Evolutionary conservation across 2,329 filamentous ascomycete genomes (phyloP).

Genomic region (Chaetomium globosum): DNA sequence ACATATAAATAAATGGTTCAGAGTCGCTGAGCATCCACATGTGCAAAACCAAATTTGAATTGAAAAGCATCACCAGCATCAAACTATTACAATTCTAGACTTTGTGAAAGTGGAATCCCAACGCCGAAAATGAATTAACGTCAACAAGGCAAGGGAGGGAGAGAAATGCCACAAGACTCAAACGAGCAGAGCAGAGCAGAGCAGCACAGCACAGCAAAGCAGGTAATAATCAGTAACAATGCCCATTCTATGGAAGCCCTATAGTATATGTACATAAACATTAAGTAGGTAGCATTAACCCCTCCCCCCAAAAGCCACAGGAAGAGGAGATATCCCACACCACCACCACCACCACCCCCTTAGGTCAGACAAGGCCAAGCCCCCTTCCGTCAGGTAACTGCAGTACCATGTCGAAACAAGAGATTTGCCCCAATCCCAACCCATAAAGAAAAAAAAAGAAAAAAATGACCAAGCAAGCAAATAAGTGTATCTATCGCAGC

Average conservation of each 20-base stretch:
- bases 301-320: constrained; percentile 8
- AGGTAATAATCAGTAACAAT: not conserved
- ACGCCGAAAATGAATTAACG: not conserved
- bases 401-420: not conserved
- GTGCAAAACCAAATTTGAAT: too few relatives aligned
- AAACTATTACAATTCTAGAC: too few relatives aligned
- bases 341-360: not conserved
- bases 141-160: too few relatives aligned
- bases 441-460: not conserved
- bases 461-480: not conserved
- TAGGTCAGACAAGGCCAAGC: not conserved
- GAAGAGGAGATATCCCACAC: not conserved
- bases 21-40: too few relatives aligned
- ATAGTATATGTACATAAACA: constrained; percentile 23
- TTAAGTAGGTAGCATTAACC: constrained; percentile 19
- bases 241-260: constrained; percentile 20
- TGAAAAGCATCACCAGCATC: too few relatives aligned
- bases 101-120: too few relatives aligned
- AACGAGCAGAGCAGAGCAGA: not conserved
- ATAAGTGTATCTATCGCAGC: not conserved
- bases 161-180: not conserved
- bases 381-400: not conserved
- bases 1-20: too few relatives aligned
- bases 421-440: too few relatives aligned
- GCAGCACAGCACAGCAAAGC: not conserved